A percentile compares a stretch with the other conserved stretches of the same genome.
These are phyloP conservation scores for Emmonsiellopsis sp. DNA, from an alignment of 2,329 filamentous ascomycete species.

Conservation along the genomic window DNA sequence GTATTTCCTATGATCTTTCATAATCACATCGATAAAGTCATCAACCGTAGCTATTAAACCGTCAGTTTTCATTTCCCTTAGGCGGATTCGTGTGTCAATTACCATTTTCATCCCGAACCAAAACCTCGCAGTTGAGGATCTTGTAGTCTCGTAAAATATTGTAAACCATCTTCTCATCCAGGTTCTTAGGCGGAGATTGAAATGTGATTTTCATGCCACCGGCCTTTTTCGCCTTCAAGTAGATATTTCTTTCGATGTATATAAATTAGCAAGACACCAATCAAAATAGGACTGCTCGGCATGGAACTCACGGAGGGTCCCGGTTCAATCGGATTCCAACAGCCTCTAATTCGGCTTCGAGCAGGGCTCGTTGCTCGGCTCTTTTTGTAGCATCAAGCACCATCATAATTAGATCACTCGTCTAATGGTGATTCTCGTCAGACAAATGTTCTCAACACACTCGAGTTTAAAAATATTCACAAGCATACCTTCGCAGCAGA, in stretches of 20 bases:
- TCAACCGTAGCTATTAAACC: constrained; percentile 66
- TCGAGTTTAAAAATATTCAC: too few species aligned
- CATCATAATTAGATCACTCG: constrained; percentile 95
- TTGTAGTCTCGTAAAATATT: constrained; percentile 98
- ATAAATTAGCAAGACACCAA: neutral
- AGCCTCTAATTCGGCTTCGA: constrained; percentile 88
- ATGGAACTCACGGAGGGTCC: constrained; percentile 64
- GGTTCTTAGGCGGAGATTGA: constrained; percentile 72
- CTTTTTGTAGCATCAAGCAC: constrained; percentile 93
- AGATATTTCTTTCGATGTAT: constrained; percentile 65
- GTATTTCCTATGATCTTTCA: constrained; percentile 98
- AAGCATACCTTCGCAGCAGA: constrained; percentile 69
- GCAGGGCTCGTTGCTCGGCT: constrained; percentile 78
- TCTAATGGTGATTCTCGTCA: constrained; percentile 36
- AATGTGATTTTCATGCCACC: constrained; percentile 99
- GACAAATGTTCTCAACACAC: constrained; percentile 2
- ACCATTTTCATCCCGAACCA: constrained; percentile 85
- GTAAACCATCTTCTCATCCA: constrained; percentile 97
- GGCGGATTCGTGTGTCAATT: constrained; percentile 2
- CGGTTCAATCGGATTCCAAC: constrained; percentile 91
- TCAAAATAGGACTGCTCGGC: neutral
- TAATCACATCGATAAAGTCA: constrained; percentile 98
- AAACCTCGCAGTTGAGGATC: constrained; percentile 92
- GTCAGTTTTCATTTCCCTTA: neutral
- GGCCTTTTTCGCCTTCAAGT: constrained; percentile 89